Evolutionary conservation across 2,329 filamentous ascomycete species (phyloP).

Genomic region (Diaporthe citriasiana): DNA sequence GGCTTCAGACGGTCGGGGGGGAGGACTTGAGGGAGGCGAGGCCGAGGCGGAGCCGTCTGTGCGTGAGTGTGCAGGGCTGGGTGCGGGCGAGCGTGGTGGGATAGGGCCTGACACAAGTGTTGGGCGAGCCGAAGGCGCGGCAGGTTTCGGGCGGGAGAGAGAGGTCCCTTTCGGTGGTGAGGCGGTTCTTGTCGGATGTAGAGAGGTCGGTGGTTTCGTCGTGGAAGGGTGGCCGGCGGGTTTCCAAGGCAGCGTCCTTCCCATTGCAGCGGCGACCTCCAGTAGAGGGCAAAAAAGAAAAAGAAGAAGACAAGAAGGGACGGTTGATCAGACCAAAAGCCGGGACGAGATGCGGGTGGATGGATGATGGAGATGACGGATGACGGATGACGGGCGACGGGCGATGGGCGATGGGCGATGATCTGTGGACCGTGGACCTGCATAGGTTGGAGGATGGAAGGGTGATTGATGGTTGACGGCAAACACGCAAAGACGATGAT

Average conservation of each 20-base stretch:
- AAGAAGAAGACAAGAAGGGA: too few species aligned
- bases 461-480: constrained; percentile 12
- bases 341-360: not conserved
- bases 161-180: constrained; percentile 16
- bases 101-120: constrained; percentile 22
- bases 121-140: constrained; percentile 19
- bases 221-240: not conserved
- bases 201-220: not conserved
- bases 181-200: constrained; percentile 16
- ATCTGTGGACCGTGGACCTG: not conserved
- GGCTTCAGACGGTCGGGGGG: not conserved
- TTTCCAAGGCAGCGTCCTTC: constrained; percentile 41
- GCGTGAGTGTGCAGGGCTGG: not conserved
- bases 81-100: constrained; percentile 8
- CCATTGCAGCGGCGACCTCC: constrained; percentile 19
- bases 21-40: not conserved
- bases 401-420: not conserved
- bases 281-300: not conserved
- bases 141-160: constrained; percentile 14
- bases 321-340: constrained; percentile 10
- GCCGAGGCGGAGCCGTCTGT: not conserved
- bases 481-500: not conserved
- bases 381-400: not conserved
- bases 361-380: not conserved
- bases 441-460: not conserved